Percentiles rank a stretch among this genome's conserved stretches.
phyloP scores from a whole-genome alignment of 2,329 filamentous ascomycete genomes.

The Aspergillus puulaauensis region DNA sequence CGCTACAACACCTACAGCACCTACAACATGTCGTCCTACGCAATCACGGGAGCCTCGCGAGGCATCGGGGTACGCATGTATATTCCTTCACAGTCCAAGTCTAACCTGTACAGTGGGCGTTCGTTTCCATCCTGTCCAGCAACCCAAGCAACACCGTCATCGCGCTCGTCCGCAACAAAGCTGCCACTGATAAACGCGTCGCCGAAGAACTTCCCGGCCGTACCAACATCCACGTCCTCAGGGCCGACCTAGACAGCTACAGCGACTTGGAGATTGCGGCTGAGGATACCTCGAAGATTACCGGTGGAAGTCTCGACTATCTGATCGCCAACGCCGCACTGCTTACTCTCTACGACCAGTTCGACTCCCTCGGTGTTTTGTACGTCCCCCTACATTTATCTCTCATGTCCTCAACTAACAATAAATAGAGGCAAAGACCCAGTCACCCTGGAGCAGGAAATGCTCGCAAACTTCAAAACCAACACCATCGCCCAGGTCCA shows the following conservation, averaged over 20 bases:
- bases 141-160: constrained; percentile 2
- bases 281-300: constrained; percentile 30
- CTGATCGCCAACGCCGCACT: not conserved
- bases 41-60: constrained; percentile 4
- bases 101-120: not conserved
- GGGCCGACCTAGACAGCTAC: constrained; percentile 1
- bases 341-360: not conserved
- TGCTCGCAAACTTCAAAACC: not conserved
- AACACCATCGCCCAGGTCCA: not conserved
- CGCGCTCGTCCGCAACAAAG: constrained; percentile 6
- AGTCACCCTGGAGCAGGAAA: not conserved
- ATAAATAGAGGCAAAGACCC: not conserved
- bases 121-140: not conserved
- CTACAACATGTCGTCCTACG: constrained; percentile 5
- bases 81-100: not conserved
- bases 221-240: constrained; percentile 1
- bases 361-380: not conserved
- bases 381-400: not conserved
- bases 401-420: not conserved
- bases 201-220: not conserved
- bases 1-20: no score
- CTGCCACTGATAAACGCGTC: not conserved
- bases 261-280: constrained; percentile 12
- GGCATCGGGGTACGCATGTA: not conserved
- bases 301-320: constrained; percentile 24